These are phyloP conservation scores for Acidomyces sp. DNA, from an alignment of 495 filamentous ascomycete species.

Conservation along the genomic window DNA sequence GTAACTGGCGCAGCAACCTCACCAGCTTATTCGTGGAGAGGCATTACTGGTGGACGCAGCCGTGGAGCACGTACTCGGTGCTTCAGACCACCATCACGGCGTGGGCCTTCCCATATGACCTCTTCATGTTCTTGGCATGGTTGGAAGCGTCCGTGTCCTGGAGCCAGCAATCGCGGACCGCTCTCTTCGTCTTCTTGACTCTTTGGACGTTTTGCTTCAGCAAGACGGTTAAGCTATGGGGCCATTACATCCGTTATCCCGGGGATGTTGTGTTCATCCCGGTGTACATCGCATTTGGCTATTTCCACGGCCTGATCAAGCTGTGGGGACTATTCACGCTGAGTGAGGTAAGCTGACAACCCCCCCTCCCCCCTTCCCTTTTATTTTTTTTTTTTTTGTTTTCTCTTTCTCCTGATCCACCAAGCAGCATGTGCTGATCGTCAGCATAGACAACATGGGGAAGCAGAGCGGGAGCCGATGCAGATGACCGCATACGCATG, in stretches of 20 bases:
- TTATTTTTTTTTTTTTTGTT: conserved; percentile 9
- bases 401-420: conserved; percentile 11
- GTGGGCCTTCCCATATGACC: conserved; percentile 45
- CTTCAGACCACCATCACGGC: conserved; percentile 47
- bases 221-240: conserved; percentile 49
- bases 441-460: conserved; percentile 52
- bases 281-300: conserved; percentile 43
- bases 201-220: conserved; percentile 34
- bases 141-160: conserved; percentile 11
- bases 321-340: conserved; percentile 46
- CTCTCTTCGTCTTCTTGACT: conserved; percentile 22
- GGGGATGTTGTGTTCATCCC: conserved; percentile 43
- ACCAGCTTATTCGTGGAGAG: conserved; percentile 41
- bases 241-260: conserved; percentile 45
- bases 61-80: conserved; percentile 50
- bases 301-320: conserved; percentile 51
- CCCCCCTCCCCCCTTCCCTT: neutral
- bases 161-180: conserved; percentile 1
- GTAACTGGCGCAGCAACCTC: conserved; percentile 52
- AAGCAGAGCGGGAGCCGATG: conserved; percentile 52
- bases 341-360: conserved; percentile 27
- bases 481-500: conserved; percentile 46
- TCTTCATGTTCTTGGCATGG: conserved; percentile 31
- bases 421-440: conserved; percentile 1
- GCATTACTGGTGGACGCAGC: conserved; percentile 39